A percentile compares a stretch with the other conserved stretches of the same genome.
Conservation (phyloP, 768 basidiomycete species). For the Lentinula sp. region DNA sequence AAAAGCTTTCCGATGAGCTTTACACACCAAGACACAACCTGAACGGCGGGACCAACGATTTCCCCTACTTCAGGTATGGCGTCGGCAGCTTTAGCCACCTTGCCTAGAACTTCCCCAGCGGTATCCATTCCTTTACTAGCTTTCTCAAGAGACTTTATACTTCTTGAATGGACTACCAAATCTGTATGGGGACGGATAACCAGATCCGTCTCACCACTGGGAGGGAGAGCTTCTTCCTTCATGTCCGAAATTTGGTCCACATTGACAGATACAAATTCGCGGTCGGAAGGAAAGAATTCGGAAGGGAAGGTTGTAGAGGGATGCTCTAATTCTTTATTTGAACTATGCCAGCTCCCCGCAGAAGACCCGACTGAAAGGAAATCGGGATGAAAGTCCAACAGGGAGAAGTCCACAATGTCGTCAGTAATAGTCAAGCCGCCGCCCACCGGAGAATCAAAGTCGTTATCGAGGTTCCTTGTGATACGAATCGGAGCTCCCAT, state of each 20-base stretch:
- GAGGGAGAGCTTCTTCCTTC: not conserved
- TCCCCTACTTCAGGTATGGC: constrained; percentile 1
- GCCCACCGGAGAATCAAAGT: not conserved
- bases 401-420: not conserved
- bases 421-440: not conserved
- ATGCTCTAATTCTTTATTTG: not conserved
- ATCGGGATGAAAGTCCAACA: not conserved
- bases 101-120: not conserved
- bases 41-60: not conserved
- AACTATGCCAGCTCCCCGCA: not conserved
- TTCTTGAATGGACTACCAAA: not conserved
- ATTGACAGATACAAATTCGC: not conserved
- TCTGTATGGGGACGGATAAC: not conserved
- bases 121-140: not conserved
- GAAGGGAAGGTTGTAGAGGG: not conserved
- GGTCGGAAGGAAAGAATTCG: not conserved
- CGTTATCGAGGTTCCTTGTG: not conserved
- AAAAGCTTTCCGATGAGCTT: not conserved
- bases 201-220: not conserved
- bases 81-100: not conserved
- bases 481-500: not conserved
- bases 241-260: not conserved
- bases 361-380: not conserved
- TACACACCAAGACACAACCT: not conserved
- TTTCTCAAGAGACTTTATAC: not conserved